These are phyloP conservation scores for Lippia alba DNA, from an alignment of 305 asterid genomes.

Conservation along the genomic window DNA sequence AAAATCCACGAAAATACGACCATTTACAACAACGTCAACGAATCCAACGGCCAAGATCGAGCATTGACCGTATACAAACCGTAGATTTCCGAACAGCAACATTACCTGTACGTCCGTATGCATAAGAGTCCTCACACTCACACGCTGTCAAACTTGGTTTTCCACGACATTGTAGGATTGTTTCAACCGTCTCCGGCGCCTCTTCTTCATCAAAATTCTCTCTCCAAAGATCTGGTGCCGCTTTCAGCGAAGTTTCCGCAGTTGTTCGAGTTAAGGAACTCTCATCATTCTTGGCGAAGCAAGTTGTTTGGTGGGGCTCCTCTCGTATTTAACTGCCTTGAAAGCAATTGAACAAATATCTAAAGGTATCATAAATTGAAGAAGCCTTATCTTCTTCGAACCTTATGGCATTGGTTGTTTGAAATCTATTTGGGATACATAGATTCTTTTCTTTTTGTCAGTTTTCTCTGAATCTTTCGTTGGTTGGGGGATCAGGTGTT, in stretches of 20 bases:
- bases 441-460: slow-evolving; percentile 11
- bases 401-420: not conserved
- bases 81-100: not conserved
- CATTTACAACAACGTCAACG: not conserved
- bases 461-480: not conserved
- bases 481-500: slow-evolving; percentile 16
- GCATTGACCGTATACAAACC: not conserved
- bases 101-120: not conserved
- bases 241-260: not conserved
- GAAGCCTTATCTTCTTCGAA: too few species aligned
- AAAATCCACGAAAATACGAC: too few species aligned
- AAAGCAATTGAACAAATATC: not conserved
- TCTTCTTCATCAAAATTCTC: not conserved
- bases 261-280: not conserved
- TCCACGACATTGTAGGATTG: not conserved
- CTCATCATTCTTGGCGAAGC: not conserved
- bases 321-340: slow-evolving; percentile 5
- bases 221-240: not conserved
- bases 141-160: not conserved
- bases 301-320: not conserved
- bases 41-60: slow-evolving; percentile 17
- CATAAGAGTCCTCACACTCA: not conserved
- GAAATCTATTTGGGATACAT: not conserved
- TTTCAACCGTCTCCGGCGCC: slow-evolving; percentile 1
- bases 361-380: not conserved